Evolutionary conservation across 2,329 filamentous ascomycete genomes (phyloP), one percentile per base, ranked within the genome.

Genomic region (Geosmithia flava): DNA sequence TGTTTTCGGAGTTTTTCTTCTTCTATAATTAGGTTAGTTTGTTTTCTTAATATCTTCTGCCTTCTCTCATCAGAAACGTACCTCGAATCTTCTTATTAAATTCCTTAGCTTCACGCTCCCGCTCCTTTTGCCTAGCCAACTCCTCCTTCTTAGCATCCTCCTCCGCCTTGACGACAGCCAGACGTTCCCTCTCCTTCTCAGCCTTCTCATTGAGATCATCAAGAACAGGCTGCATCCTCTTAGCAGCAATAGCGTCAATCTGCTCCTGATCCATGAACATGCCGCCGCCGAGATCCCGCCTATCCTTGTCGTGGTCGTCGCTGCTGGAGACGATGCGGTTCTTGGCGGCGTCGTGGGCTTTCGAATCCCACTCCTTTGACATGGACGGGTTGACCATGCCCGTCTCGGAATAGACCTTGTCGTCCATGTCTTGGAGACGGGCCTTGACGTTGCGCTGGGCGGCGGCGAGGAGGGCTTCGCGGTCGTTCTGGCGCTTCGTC

Each of bases 401-500:
- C 1, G 85, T 91, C 47, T 91, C 77, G 15, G 78, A 73, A 54
- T 82, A 87, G 13, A 95, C 78, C 57, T 81, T 82, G 61, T 90
- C 80, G 51, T 97, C 91, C 72, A 96, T 89, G 41, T 76, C 78
- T 51, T 85, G 80, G 54, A 96, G 76, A 42, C 78, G 80, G 19
- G 81, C 81, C 54, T 83, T 80, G n/a, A 96, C 91, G 54, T 95
- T 95, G 43, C 85, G 81, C 59, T 90, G 85, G 2, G 91, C 91
- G 3, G 81, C 81, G 10, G 84, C 84, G 53, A 95, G 70, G 1
- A 97, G 69, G 2, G 76, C 72, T 48, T 85, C 83, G 13, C 87
- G 83, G 55, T 95, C 90, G 42, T 78, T 74, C 50, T 83, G 74
- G 42, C 85, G 77, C 64, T 91, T 91, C 57, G 83, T 78, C 48